Conservation (phyloP, 2,329 filamentous ascomycete genomes). For the Myriosclerotinia duriaeana region DNA sequence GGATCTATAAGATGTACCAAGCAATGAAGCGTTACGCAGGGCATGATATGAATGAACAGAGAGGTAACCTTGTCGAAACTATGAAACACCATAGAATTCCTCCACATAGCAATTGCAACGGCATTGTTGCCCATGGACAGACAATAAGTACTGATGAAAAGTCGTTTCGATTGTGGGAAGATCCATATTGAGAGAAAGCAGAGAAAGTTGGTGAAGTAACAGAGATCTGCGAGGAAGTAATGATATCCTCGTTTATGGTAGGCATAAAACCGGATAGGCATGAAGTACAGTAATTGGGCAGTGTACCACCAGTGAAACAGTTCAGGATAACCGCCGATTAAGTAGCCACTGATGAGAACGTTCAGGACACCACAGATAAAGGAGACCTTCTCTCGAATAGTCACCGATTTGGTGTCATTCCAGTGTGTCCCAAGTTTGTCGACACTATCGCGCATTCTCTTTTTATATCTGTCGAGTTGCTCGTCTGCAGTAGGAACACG, state of each 20-base stretch:
- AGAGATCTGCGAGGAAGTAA: constrained; percentile 95
- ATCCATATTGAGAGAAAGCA: constrained; percentile 81
- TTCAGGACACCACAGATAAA: constrained; percentile 97
- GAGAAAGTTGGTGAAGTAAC: constrained; percentile 96
- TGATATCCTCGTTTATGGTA: constrained; percentile 92
- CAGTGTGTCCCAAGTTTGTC: constrained; percentile 81
- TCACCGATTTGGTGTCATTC: constrained; percentile 88
- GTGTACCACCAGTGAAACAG: constrained; percentile 95
- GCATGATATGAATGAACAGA: constrained; percentile 99
- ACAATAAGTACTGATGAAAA: constrained; percentile 91
- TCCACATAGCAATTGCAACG: constrained; percentile 97
- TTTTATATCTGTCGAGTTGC: constrained; percentile 85
- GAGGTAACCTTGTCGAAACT: constrained; percentile 96
- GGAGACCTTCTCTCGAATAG: constrained; percentile 85
- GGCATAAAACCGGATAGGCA: constrained; percentile 90
- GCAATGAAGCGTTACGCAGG: constrained; percentile 88
- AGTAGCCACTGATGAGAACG: constrained; percentile 93
- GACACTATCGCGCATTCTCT: constrained; percentile 84
- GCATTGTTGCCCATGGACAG: constrained; percentile 96
- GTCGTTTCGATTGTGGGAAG: constrained; percentile 83
- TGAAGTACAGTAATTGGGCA: constrained; percentile 83
- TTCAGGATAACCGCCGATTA: constrained; percentile 82
- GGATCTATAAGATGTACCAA: constrained; percentile 77
- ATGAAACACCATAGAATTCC: constrained; percentile 97
- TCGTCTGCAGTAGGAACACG: constrained; percentile 85